phyloP scores from a whole-genome alignment of 1,139 yeast genomes.

The Debaryomycetaceae sp. region DNA sequence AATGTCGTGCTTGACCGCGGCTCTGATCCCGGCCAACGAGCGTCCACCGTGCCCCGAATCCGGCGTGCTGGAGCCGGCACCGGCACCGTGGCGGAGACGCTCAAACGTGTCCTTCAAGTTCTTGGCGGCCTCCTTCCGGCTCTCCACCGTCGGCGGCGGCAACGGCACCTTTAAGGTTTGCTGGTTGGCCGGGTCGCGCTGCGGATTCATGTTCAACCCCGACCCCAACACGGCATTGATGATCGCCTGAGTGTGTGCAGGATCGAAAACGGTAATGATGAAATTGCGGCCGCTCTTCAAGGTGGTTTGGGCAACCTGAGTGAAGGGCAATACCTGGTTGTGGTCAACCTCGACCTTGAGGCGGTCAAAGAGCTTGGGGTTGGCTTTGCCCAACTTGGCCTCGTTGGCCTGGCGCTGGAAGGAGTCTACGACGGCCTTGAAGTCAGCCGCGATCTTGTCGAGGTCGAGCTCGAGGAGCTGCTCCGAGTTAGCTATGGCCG shows the following conservation, averaged over 20 bases:
- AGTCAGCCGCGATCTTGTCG: constrained; percentile 40
- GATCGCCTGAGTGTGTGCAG: constrained; percentile 62
- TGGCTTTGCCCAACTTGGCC: constrained; percentile 62
- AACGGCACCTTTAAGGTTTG: constrained; percentile 71
- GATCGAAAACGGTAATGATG: constrained; percentile 79
- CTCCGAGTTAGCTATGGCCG: no score
- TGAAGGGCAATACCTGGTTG: constrained; percentile 42
- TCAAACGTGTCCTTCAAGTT: constrained; percentile 62
- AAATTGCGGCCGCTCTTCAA: constrained; percentile 66
- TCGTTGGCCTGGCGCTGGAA: constrained; percentile 58
- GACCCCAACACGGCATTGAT: constrained; percentile 67
- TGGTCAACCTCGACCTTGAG: constrained; percentile 51
- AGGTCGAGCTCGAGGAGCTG: constrained; percentile 28
- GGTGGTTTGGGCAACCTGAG: constrained; percentile 70
- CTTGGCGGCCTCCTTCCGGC: constrained; percentile 55
- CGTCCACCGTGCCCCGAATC: constrained; percentile 36
- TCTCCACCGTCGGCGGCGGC: constrained; percentile 72
- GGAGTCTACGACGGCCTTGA: constrained; percentile 44
- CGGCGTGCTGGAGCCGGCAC: no score
- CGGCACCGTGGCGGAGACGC: constrained; percentile 51
- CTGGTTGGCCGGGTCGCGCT: constrained; percentile 63
- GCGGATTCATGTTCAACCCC: constrained; percentile 74
- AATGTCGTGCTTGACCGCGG: constrained; percentile 54
- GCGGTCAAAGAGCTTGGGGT: constrained; percentile 62
- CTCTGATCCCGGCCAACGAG: constrained; percentile 61